Evolutionary conservation across 768 basidiomycete species (phyloP), one percentile per base, ranked within the genome.

Genomic region (Clitopilus passeckerianus): DNA sequence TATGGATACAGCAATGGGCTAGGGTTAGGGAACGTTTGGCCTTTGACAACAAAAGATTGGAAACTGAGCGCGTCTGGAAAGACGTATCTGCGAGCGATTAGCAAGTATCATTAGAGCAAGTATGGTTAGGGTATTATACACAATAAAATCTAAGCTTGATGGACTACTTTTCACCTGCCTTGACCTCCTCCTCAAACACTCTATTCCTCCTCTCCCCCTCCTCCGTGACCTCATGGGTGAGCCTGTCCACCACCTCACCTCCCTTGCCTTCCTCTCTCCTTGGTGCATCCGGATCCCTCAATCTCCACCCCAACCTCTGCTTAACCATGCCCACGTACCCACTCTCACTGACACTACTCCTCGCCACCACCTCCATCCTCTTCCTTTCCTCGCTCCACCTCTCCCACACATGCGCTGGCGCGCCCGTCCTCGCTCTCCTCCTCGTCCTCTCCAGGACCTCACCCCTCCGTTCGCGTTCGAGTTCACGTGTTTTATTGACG

Each of bases 291-390:
- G 72, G 70, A 59, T 77, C 68, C 54, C 65, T 70, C 63, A 87
- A 62, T 68, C 76, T 83, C 57, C 77, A 78, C 2, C 89, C 86
- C 60, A 82, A 68, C 59, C 66, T 71, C 59, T 72, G 72, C 74
- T 92, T 93, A 54, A 86, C 75, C 66, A 71, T 65, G n/a, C 82
- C 90, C 1, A 85, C 80, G 68, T 90, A 92, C 14, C 91, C 91
- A 0, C 81, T 88, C 68, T 87, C 84, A 57, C 86, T 50, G 20
- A 50, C 80, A 1, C 82, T 75, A 37, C 76, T 78, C 35, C 83
- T 71, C 55, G 77, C 75, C 5, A 87, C 71, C 61, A 70, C 73
- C 61, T 91, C 88, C 68, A 75, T 67, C 55, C 68, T 71, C 59
- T 75, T 77, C 59, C 80, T 70, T 62, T 77, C 66, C 1, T 76